Percentiles rank a stretch among this genome's conserved stretches.
These are phyloP conservation scores for Rhytidiadelphus loreus DNA, from an alignment of 225 moss, liverwort and hornwort genomes.

Conservation along the genomic window DNA sequence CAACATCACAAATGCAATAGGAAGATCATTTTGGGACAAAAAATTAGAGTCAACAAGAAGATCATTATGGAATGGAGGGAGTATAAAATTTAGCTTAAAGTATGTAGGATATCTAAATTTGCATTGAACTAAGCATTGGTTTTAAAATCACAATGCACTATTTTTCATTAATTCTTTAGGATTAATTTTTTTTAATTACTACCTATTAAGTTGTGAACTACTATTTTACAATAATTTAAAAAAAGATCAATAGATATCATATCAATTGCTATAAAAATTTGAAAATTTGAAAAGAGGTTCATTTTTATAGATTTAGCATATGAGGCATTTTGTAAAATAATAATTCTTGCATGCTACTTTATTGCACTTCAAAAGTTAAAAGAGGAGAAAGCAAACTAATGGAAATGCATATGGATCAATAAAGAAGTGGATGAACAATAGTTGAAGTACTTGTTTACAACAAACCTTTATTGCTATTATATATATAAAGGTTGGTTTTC, in stretches of 20 bases:
- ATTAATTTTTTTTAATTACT: no score
- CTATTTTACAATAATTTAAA: neutral
- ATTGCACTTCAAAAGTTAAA: neutral
- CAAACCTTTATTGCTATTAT: neutral
- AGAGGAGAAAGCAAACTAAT: neutral
- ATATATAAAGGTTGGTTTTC: neutral
- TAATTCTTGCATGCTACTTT: rapidly evolving
- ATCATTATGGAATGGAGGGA: no score
- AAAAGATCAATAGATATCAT: neutral
- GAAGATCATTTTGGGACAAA: no score
- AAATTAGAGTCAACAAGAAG: no score
- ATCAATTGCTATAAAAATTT: neutral
- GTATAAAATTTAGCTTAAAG: neutral
- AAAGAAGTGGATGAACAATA: neutral
- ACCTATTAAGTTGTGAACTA: neutral
- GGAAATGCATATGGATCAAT: neutral
- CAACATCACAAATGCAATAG: no score
- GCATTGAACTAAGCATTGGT: no score
- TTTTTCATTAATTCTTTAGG: neutral
- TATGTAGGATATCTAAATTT: neutral
- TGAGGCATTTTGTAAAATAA: no score
- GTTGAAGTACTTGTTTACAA: neutral
- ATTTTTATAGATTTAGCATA: neutral
- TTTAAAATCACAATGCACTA: neutral
- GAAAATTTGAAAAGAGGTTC: neutral